These are phyloP conservation scores for Trichoderma sp. DNA, from an alignment of 2,329 filamentous ascomycete species.

Conservation along the genomic window DNA sequence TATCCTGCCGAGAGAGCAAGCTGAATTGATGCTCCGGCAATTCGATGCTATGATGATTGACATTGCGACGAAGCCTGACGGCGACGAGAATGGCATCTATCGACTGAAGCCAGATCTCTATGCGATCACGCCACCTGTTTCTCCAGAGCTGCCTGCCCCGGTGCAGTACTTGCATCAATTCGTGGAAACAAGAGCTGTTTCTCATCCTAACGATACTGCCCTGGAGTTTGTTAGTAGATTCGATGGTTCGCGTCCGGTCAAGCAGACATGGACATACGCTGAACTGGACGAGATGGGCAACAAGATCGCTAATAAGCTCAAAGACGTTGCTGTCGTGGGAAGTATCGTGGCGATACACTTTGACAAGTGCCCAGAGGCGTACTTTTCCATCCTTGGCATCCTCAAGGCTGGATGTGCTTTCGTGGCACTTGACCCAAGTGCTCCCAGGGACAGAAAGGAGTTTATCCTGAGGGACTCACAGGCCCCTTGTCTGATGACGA, in stretches of 20 bases:
- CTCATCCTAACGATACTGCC: constrained; percentile 63
- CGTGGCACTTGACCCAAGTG: constrained; percentile 75
- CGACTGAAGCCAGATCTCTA: constrained; percentile 48
- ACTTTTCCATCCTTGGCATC: constrained; percentile 78
- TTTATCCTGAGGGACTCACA: constrained; percentile 78
- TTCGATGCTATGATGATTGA: constrained; percentile 68
- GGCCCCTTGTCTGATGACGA: constrained; percentile 64
- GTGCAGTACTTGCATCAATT: constrained; percentile 73
- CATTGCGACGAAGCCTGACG: constrained; percentile 55
- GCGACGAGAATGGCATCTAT: constrained; percentile 45
- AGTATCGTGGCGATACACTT: constrained; percentile 75
- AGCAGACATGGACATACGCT: constrained; percentile 70
- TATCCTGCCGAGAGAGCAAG: constrained; percentile 69
- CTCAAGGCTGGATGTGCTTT: constrained; percentile 82
- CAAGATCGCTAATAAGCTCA: constrained; percentile 67
- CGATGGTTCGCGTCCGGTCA: constrained; percentile 48
- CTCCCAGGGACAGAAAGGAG: constrained; percentile 70
- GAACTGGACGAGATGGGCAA: constrained; percentile 73
- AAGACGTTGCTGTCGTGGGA: constrained; percentile 54
- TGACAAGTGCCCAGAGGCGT: constrained; percentile 82
- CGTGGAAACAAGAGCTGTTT: constrained; percentile 64
- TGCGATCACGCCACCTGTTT: constrained; percentile 66
- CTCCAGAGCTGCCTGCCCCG: constrained; percentile 58
- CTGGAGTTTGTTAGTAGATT: constrained; percentile 73
- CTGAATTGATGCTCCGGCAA: constrained; percentile 66